phyloP scores from a whole-genome alignment of 1,284 basidiomycete genomes.

The Marasmius tenuissimus region DNA sequence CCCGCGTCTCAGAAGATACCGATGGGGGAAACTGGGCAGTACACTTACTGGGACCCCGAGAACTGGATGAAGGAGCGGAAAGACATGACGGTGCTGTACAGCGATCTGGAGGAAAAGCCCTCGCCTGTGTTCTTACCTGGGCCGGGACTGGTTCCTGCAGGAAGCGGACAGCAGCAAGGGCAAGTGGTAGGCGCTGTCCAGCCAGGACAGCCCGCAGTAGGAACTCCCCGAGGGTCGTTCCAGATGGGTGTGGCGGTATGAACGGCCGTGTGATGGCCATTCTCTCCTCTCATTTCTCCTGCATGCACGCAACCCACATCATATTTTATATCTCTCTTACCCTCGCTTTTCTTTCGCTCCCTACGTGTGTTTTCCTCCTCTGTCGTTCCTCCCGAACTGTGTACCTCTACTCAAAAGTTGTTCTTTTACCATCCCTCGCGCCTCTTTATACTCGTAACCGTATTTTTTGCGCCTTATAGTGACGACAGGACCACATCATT shows the following conservation, averaged over 20 bases:
- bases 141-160: slow-evolving; percentile 49
- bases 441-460: slow-evolving; percentile 23
- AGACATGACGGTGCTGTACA: slow-evolving; percentile 85
- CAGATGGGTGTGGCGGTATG: slow-evolving; percentile 39
- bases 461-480: slow-evolving; percentile 12
- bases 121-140: slow-evolving; percentile 60
- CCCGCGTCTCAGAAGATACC: slow-evolving; percentile 83
- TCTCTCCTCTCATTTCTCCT: slow-evolving; percentile 15
- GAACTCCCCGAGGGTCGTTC: slow-evolving; percentile 37
- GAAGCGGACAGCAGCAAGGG: slow-evolving; percentile 24
- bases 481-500: background rate
- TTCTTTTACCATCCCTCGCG: slow-evolving; percentile 14
- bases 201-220: slow-evolving; percentile 18
- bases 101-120: slow-evolving; percentile 85
- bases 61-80: slow-evolving; percentile 86
- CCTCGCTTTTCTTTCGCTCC: background rate
- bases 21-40: slow-evolving; percentile 88
- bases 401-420: slow-evolving; percentile 33
- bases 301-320: slow-evolving; percentile 16
- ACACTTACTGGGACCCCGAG: slow-evolving; percentile 91
- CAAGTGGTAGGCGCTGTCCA: slow-evolving; percentile 16
- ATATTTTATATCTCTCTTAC: slow-evolving; percentile 3
- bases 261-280: slow-evolving; percentile 3
- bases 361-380: slow-evolving; percentile 13
- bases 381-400: slow-evolving; percentile 20